Conservation (phyloP, 768 basidiomycete species). For the Suillus subluteus region DNA sequence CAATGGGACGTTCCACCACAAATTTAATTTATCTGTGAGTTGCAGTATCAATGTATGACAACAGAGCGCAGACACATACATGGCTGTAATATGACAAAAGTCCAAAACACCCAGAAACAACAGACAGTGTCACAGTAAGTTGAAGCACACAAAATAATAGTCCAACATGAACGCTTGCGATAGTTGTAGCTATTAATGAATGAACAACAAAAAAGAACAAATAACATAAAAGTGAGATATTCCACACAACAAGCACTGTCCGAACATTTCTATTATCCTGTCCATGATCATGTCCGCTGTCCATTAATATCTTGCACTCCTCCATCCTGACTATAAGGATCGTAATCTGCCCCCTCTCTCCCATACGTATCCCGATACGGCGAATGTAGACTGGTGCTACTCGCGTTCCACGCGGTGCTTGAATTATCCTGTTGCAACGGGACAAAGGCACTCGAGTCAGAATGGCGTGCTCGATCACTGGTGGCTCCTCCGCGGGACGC, state of each 20-base stretch:
- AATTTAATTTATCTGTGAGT: background rate
- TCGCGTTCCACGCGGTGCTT: slow-evolving; percentile 62
- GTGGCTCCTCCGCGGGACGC: slow-evolving; percentile 26
- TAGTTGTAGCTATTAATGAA: slow-evolving; percentile 6
- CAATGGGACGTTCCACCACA: background rate
- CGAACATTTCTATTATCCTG: background rate
- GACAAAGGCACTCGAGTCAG: slow-evolving; percentile 72
- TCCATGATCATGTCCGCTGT: slow-evolving; percentile 5
- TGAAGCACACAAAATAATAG: slow-evolving; percentile 4
- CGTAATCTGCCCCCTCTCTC: slow-evolving; percentile 11
- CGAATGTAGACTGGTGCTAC: slow-evolving; percentile 47
- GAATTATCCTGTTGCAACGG: slow-evolving; percentile 69
- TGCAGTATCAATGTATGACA: slow-evolving; percentile 1
- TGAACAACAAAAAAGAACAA: background rate
- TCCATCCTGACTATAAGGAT: slow-evolving; percentile 13
- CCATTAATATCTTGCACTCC: background rate
- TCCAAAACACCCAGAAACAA: background rate
- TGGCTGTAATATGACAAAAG: background rate
- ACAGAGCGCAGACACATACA: slow-evolving; percentile 4
- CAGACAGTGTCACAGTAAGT: slow-evolving; percentile 5
- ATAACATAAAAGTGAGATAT: background rate
- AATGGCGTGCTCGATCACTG: slow-evolving; percentile 39
- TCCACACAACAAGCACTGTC: slow-evolving; percentile 2
- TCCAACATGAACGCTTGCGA: background rate
- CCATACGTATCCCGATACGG: slow-evolving; percentile 39